Conservation (phyloP, 495 filamentous ascomycete genomes). For the Neurospora cerealis region DNA sequence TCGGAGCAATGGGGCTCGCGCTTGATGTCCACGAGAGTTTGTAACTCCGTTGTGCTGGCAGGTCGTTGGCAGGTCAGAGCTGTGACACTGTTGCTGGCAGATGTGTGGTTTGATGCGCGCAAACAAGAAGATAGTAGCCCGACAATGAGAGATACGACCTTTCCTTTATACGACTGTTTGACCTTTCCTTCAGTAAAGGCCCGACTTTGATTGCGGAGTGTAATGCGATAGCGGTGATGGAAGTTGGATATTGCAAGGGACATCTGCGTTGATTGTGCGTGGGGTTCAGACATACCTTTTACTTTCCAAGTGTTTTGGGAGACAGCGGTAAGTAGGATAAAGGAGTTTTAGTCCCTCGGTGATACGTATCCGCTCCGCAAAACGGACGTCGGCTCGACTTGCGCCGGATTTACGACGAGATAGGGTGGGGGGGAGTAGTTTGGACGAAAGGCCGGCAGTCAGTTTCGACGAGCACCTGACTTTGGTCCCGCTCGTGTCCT, state of each 20-base stretch:
- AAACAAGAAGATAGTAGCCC: neutral
- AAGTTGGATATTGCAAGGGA: neutral
- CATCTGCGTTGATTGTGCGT: neutral
- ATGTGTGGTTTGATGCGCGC: neutral
- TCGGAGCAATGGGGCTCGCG: neutral
- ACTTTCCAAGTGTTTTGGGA: neutral
- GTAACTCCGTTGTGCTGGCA: neutral
- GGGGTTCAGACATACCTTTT: neutral
- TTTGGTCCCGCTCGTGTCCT: neutral
- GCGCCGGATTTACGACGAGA: neutral
- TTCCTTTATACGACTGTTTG: neutral
- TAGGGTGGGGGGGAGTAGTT: neutral
- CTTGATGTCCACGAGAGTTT: neutral
- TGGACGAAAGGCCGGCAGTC: neutral
- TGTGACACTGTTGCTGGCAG: neutral
- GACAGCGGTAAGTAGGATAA: neutral
- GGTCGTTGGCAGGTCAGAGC: neutral
- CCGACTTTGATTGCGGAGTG: neutral
- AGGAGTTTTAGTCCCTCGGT: neutral
- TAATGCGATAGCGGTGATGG: neutral
- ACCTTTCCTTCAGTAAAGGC: neutral
- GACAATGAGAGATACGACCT: neutral
- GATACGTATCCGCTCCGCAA: neutral
- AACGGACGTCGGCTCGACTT: neutral
- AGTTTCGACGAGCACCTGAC: neutral